Base-by-base conservation (phyloP, 108 stramenopile species). In the Fragilaria crotonensis region DNA sequence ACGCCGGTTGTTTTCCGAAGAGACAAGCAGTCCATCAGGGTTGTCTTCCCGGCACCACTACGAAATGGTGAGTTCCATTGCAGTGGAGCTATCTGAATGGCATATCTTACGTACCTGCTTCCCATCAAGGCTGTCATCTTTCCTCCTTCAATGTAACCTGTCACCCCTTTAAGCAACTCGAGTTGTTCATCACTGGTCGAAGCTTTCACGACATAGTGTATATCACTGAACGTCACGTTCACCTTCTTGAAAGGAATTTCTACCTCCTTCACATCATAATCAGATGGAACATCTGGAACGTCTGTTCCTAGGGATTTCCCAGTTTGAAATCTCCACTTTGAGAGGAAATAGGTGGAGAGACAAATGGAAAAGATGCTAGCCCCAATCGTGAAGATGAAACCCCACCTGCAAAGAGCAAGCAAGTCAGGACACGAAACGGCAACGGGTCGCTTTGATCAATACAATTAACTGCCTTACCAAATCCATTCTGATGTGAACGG, bases 1-100 rank as follows among this genome's bases (percentile, higher is more conserved):
- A 68, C 71, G 1, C 93, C 93, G 25, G 77, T 75, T 41, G 87
- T 68, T 64, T 94, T 94, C 21, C 95, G 80, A 14, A 94, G 85
- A 4, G 92, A 73, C 18, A 94, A 47, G 2, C 63, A 54, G 29
- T 68, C 67, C 67, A 68, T 68, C 2, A 79, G 51, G 3, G 79
- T 80, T 5, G 75, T 76, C 49, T 80, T 76, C 0, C 73, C 76
- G 5, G 75, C 75, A 0, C 70, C 45, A 30, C 25, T 19, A 52
- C 29, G 57, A 11, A 4, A 58, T n/a, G 58, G 7, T 48, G 1
- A 57, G 22, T 17, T 32, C n/a, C 0, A 21, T 19, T 25, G 17
- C 20, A 11, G 25, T 14, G 2, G 45, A 59, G 11, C 11, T 17
- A n/a, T n/a, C n/a, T n/a, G n/a, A n/a, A n/a, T n/a, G 19, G 46